These are phyloP conservation scores for Petunia axillaris DNA, from an alignment of 257 asterid genomes.

Conservation along the genomic window DNA sequence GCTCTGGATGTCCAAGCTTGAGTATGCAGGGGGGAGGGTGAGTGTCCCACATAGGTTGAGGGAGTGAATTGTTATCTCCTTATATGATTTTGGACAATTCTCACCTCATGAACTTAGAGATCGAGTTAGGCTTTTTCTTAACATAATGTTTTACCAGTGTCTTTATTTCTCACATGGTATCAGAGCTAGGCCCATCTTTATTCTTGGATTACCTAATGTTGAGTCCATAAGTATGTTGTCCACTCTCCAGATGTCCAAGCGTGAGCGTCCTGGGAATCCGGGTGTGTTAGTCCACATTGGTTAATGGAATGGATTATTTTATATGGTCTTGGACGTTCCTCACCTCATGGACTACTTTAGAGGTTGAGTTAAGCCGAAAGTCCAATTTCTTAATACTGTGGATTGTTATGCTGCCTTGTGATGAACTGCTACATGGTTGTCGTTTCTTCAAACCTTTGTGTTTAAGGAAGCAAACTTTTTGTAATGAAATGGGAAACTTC, in stretches of 20 bases:
- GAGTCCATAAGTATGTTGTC: not conserved
- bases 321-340: not conserved
- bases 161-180: not conserved
- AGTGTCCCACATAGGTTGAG: constrained; percentile 1
- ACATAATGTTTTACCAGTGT: not conserved
- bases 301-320: not conserved
- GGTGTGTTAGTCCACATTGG: not conserved
- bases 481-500: not conserved
- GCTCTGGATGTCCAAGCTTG: not conserved
- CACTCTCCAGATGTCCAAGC: not conserved
- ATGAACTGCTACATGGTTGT: not conserved
- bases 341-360: not conserved
- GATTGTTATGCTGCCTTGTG: constrained; percentile 1
- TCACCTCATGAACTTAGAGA: not conserved
- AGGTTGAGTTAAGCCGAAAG: not conserved
- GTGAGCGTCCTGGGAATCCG: not conserved
- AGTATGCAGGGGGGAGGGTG: not conserved
- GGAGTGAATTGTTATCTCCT: constrained; percentile 2
- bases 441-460: not conserved
- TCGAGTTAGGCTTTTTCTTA: not conserved
- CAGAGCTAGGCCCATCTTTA: not conserved
- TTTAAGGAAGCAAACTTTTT: not conserved
- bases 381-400: not conserved
- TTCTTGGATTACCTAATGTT: constrained; percentile 20
- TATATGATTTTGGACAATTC: not conserved